Evolutionary conservation across 1,284 basidiomycete species (phyloP), one percentile per base, ranked within the genome.

Genomic region (Singerocomus rubriflavus): DNA sequence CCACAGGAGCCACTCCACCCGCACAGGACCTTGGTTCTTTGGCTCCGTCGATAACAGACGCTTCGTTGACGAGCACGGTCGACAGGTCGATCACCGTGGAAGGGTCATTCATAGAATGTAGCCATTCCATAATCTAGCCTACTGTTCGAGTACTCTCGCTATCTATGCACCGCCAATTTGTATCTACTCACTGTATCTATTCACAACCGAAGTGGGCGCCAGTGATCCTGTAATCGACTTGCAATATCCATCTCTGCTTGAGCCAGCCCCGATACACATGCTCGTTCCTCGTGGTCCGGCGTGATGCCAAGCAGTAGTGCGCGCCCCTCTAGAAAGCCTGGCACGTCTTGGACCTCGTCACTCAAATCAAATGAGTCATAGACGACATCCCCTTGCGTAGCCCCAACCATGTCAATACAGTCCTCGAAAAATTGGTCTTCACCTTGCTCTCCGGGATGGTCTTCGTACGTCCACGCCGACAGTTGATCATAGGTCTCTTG

Each of bases 171-270:
- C 36, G 0, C 30, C 44, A 30, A 48, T 44, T 5, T 30, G 31
- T 30, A 9, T 5, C 27, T 16, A 3, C 13, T 27, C 27, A 13
- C 16, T 26, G 6, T 25, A 21, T 21, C 4, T 21, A 21, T 21
- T 55, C 44, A 67, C 4, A 79, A 66, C 51, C 69, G 74, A 47
- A 82, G 77, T 0, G 81, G 84, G 21, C 72, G 66, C 85, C 85
- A 88, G 60, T 88, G 84, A 33, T 73, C 74, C 45, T 68, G 76
- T 56, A 88, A 61, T 48, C 57, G 66, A 53, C 65, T 76, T 11
- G 73, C 84, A 9, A 88, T 82, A 60, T 84, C 80, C 50, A 71
- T 71, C 62, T 88, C 85, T 5, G 71, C 75, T 25, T 61, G 61
- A 12, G 68, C 66, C 13, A 74, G 59, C 17, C 65, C 64, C 12